These are phyloP conservation scores for Linum trigynum DNA, from an alignment of 345 rosid species.

Conservation along the genomic window DNA sequence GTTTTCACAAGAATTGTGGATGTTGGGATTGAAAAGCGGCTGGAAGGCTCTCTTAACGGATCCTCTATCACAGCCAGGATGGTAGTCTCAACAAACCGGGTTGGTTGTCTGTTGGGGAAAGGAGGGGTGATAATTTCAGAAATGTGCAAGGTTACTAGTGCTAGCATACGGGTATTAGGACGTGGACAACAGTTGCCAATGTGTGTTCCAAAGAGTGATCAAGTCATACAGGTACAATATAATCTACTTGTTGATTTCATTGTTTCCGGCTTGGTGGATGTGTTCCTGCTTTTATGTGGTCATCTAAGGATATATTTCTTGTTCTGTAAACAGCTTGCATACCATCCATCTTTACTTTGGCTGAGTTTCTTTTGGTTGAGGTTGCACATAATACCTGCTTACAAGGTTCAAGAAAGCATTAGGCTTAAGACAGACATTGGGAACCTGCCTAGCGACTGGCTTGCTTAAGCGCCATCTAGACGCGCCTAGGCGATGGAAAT, in stretches of 20 bases:
- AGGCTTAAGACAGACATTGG: not conserved
- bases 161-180: constrained; percentile 42
- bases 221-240: constrained; percentile 67
- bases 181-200: constrained; percentile 47
- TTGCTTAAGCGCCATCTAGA: no score
- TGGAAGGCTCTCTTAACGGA: constrained; percentile 36
- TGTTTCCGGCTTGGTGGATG: not conserved
- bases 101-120: constrained; percentile 82
- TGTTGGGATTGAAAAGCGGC: constrained; percentile 45
- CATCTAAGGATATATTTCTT: not conserved
- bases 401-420: not conserved
- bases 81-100: constrained; percentile 58
- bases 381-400: not conserved
- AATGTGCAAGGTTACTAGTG: constrained; percentile 61
- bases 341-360: no score
- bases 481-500: no score
- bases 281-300: not conserved
- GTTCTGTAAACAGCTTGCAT: not conserved
- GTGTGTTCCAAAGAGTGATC: constrained; percentile 56
- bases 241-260: not conserved
- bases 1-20: constrained; percentile 57
- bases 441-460: no score
- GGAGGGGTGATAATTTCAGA: constrained; percentile 73
- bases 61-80: constrained; percentile 56
- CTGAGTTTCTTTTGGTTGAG: no score